Conservation (phyloP, 1,284 basidiomycete species). For the Mycosarcoma mackinlayi region DNA sequence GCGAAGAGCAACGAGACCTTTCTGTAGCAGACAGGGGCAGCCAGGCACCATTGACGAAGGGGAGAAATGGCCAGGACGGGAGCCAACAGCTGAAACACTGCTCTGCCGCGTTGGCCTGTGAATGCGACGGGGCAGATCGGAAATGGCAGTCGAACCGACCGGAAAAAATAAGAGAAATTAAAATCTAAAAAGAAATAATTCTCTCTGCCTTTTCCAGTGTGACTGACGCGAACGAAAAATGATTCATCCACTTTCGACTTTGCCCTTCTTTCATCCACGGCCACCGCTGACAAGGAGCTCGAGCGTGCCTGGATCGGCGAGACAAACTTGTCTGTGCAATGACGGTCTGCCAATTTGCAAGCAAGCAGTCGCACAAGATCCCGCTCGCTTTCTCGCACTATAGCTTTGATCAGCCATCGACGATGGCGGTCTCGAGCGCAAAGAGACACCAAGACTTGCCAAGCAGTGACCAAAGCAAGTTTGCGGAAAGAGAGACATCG, state of each 20-base stretch:
- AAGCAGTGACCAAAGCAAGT: neutral
- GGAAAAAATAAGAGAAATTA: slow-evolving; percentile 1
- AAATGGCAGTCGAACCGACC: slow-evolving; percentile 6
- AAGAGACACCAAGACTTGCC: no score
- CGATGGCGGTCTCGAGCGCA: neutral
- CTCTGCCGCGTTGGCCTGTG: slow-evolving; percentile 17
- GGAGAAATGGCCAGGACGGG: neutral
- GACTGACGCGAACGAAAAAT: neutral
- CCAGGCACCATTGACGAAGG: neutral
- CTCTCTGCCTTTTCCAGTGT: neutral
- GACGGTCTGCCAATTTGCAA: slow-evolving; percentile 2
- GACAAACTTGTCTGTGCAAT: slow-evolving; percentile 6
- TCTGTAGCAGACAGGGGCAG: no score
- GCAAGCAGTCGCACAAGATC: neutral
- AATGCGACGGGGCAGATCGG: slow-evolving; percentile 32
- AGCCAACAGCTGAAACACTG: no score
- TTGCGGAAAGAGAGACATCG: neutral
- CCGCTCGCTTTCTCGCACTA: neutral
- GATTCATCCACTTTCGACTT: slow-evolving; percentile 1
- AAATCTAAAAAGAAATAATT: slow-evolving; percentile 1
- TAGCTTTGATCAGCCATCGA: neutral
- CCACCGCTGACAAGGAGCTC: no score
- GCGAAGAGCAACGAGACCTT: neutral
- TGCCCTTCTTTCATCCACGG: no score
- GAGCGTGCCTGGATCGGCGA: no score